phyloP scores from a whole-genome alignment of 805 yeast species.

The Teunomyces stri region DNA sequence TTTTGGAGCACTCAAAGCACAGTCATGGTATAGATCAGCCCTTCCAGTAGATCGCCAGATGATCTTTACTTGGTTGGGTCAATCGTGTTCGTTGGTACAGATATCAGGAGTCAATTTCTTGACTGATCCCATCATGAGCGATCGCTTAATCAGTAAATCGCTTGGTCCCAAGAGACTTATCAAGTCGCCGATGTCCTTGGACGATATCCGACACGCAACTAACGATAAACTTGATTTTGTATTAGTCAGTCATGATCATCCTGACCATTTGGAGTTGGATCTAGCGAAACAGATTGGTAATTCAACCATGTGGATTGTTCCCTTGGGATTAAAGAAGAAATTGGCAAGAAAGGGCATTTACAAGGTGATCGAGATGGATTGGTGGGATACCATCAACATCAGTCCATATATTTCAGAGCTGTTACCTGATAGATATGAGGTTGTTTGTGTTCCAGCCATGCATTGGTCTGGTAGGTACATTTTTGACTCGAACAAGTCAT shows the following conservation, averaged over 20 bases:
- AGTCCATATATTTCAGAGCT: constrained; percentile 38
- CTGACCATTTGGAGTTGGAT: constrained; percentile 82
- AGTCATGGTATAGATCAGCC: constrained; percentile 1
- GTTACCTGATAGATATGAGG: constrained; percentile 56
- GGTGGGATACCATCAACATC: constrained; percentile 71
- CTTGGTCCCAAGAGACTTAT: constrained; percentile 86
- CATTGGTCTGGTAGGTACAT: constrained; percentile 93
- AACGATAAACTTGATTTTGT: constrained; percentile 66
- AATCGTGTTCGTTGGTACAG: constrained; percentile 77
- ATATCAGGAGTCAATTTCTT: constrained; percentile 69
- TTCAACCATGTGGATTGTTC: constrained; percentile 77
- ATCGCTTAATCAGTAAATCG: constrained; percentile 56
- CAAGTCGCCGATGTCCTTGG: constrained; percentile 65
- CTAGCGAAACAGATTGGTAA: constrained; percentile 54
- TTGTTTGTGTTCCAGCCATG: constrained; percentile 91
- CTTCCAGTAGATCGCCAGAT: constrained; percentile 46
- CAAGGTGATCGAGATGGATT: constrained; percentile 73
- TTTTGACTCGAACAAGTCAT: constrained; percentile 73
- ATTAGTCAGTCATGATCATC: constrained; percentile 90
- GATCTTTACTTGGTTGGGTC: constrained; percentile 90
- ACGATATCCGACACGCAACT: constrained; percentile 47
- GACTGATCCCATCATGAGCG: constrained; percentile 81
- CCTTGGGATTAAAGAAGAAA: constrained; percentile 66
- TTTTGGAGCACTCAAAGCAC: constrained; percentile 10
- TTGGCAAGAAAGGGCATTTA: constrained; percentile 58